These are phyloP conservation scores for Carallia pectinifolia DNA, from an alignment of 345 rosid species.

Conservation along the genomic window DNA sequence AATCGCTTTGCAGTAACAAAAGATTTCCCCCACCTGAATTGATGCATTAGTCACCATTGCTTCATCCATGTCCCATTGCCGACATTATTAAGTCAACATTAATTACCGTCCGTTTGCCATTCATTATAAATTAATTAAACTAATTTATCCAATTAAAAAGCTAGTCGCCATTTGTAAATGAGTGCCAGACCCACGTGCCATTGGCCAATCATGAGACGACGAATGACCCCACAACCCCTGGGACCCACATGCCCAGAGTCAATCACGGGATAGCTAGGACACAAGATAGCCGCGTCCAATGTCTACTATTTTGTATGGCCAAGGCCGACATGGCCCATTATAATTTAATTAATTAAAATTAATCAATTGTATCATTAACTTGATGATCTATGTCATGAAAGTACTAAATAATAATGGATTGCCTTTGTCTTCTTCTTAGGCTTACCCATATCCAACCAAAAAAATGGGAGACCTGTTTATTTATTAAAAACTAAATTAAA, in stretches of 20 bases:
- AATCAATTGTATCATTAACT: slow-evolving; percentile 19
- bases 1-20: not conserved
- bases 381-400: slow-evolving; percentile 19
- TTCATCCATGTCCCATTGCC: slow-evolving; percentile 7
- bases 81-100: slow-evolving; percentile 11
- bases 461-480: not conserved
- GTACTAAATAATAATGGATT: not conserved
- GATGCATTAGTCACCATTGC: not conserved
- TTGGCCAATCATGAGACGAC: slow-evolving; percentile 4
- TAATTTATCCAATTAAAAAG: not conserved
- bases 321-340: too few species aligned
- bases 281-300: not conserved
- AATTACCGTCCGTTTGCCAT: slow-evolving; percentile 7
- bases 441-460: slow-evolving; percentile 16
- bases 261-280: slow-evolving; percentile 33
- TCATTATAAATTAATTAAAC: slow-evolving; percentile 4
- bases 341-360: not conserved
- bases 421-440: slow-evolving; percentile 29
- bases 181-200: slow-evolving; percentile 33
- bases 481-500: not conserved
- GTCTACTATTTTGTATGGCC: not conserved
- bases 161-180: slow-evolving; percentile 1
- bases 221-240: slow-evolving; percentile 14
- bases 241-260: slow-evolving; percentile 5
- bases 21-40: not conserved